phyloP scores from a whole-genome alignment of 345 rosid genomes.

The Sisymbrium altissimum region DNA sequence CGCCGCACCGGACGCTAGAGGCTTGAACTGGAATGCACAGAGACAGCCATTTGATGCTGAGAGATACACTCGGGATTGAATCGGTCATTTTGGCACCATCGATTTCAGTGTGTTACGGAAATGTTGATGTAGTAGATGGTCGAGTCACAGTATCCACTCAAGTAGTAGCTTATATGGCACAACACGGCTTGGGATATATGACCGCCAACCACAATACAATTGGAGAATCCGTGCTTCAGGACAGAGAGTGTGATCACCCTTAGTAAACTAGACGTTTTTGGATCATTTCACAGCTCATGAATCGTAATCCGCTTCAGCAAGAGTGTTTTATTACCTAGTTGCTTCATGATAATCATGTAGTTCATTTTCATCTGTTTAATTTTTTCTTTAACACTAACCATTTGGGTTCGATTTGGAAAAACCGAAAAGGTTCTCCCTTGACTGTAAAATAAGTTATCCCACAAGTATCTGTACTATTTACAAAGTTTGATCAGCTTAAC shows the following conservation, averaged over 20 bases:
- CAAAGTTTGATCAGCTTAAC: too few species aligned
- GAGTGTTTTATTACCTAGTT: background rate
- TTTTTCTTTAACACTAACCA: background rate
- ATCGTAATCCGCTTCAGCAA: background rate
- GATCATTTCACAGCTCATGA: background rate
- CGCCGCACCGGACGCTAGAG: conserved; percentile 32
- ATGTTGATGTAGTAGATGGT: background rate
- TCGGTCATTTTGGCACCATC: background rate
- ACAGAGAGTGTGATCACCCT: background rate
- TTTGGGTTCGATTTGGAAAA: background rate
- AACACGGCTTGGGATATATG: background rate
- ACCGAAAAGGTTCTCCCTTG: too few species aligned
- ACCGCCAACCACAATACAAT: background rate
- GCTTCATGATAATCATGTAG: background rate
- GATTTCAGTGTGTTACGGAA: background rate
- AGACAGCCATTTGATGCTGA: conserved; percentile 55
- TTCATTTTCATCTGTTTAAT: background rate
- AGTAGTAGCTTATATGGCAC: background rate
- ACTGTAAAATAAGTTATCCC: too few species aligned
- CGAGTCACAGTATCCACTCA: background rate
- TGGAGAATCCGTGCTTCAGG: background rate
- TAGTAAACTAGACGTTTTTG: background rate
- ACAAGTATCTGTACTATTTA: too few species aligned
- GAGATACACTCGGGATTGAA: conserved; percentile 40
- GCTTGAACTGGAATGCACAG: conserved; percentile 27